phyloP scores from a whole-genome alignment of 345 rosid genomes.

The Pugionium dolabratum region DNA sequence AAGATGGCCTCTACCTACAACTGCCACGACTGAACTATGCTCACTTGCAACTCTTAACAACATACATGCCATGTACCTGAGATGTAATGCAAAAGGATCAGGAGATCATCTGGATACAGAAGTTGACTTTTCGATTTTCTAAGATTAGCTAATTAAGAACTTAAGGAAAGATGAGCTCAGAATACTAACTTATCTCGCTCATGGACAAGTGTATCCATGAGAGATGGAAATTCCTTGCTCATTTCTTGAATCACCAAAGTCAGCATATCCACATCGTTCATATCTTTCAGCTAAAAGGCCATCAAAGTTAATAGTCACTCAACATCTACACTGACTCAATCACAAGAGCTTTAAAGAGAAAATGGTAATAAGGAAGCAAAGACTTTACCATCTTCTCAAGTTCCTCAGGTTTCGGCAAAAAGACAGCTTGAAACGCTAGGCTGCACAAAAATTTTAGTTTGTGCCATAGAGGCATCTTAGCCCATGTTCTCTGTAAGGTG shows the following conservation, averaged over 20 bases:
- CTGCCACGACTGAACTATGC: slow-evolving; percentile 85
- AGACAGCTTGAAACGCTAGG: slow-evolving; percentile 80
- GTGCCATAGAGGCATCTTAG: slow-evolving; percentile 94
- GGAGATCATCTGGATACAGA: neutral
- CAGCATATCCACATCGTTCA: slow-evolving; percentile 92
- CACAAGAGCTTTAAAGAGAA: slow-evolving; percentile 3
- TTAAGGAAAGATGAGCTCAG: slow-evolving; percentile 3
- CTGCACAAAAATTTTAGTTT: slow-evolving; percentile 72
- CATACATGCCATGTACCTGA: slow-evolving; percentile 88
- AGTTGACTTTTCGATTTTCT: neutral
- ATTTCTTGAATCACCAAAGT: slow-evolving; percentile 97
- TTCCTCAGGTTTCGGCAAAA: slow-evolving; percentile 82
- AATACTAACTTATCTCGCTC: slow-evolving; percentile 94
- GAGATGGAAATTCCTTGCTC: slow-evolving; percentile 95
- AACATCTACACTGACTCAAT: neutral
- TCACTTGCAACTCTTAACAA: slow-evolving; percentile 69
- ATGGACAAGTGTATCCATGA: slow-evolving; percentile 94
- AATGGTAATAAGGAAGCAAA: neutral
- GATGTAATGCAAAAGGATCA: neutral
- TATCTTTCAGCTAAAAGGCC: slow-evolving; percentile 67
- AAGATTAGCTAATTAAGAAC: neutral
- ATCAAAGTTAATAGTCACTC: neutral
- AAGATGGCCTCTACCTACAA: slow-evolving; percentile 93
- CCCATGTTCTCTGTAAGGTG: slow-evolving; percentile 84
- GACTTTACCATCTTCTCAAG: slow-evolving; percentile 76